Evolutionary conservation across 805 yeast genomes (phyloP).

Genomic region (Cyberlindnera veronae): DNA sequence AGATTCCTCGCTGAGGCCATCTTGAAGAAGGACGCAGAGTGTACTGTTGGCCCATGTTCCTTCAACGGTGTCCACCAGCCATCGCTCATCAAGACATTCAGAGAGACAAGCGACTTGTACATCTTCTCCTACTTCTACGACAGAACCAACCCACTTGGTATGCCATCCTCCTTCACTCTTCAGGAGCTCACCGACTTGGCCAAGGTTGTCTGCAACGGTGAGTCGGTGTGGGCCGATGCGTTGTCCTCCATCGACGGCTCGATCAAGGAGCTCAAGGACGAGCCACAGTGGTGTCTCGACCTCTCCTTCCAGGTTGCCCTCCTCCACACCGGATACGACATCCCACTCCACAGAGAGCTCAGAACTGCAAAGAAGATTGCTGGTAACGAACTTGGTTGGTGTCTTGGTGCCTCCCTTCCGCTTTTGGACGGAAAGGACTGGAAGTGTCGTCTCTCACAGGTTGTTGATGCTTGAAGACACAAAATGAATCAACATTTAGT

Average conservation of each 20-base stretch:
- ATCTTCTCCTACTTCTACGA: constrained; percentile 95
- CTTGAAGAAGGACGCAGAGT: constrained; percentile 77
- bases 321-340: constrained; percentile 94
- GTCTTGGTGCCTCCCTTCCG: constrained; percentile 96
- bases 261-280: constrained; percentile 58
- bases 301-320: constrained; percentile 85
- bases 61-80: constrained; percentile 99
- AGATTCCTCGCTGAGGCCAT: constrained; percentile 77
- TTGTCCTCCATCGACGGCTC: constrained; percentile 67
- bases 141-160: constrained; percentile 88
- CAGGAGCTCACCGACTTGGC: constrained; percentile 82
- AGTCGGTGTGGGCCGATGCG: constrained; percentile 63
- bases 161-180: constrained; percentile 87
- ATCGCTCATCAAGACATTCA: constrained; percentile 74
- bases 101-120: constrained; percentile 69
- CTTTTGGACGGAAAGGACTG: constrained; percentile 69
- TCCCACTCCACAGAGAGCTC: constrained; percentile 84
- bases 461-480: constrained; percentile 10
- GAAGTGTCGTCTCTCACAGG: constrained; percentile 51
- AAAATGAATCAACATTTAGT: not conserved
- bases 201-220: constrained; percentile 81
- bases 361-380: constrained; percentile 89
- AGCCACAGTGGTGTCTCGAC: constrained; percentile 95
- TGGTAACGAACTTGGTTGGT: constrained; percentile 95
- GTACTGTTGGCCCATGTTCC: constrained; percentile 80